phyloP scores from a whole-genome alignment of 345 rosid species.

The Nasturtium officinale region DNA sequence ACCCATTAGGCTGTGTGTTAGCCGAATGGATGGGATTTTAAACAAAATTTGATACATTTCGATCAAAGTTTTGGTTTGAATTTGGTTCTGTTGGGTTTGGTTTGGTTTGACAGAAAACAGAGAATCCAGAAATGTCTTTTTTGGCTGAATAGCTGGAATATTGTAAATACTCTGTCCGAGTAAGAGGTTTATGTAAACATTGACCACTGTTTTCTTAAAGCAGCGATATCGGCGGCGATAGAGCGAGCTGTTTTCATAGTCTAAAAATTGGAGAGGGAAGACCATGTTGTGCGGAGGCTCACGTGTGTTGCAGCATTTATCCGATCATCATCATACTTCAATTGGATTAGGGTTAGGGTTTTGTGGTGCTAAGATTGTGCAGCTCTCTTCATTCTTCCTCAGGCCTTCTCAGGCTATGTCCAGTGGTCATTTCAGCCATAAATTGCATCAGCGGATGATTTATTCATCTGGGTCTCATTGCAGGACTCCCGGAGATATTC shows the following conservation, averaged over 20 bases:
- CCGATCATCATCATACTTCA: conserved; percentile 42
- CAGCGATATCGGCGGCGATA: conserved; percentile 27
- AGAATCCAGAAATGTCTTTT: not conserved
- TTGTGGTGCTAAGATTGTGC: conserved; percentile 49
- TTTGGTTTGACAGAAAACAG: not conserved
- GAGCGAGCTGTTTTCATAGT: conserved; percentile 9
- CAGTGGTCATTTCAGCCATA: conserved; percentile 22
- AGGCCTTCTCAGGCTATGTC: conserved; percentile 46
- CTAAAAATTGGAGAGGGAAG: not conserved
- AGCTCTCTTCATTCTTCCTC: conserved; percentile 53
- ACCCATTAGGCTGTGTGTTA: not conserved
- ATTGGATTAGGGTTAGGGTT: conserved; percentile 53
- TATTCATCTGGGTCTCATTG: conserved; percentile 48
- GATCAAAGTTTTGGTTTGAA: not conserved
- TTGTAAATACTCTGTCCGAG: not conserved
- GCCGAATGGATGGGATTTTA: too few species aligned
- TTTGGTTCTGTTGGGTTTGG: conserved; percentile 1
- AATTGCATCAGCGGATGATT: conserved; percentile 45
- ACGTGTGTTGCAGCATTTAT: conserved; percentile 64
- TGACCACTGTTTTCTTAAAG: not conserved
- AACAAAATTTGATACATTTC: not conserved
- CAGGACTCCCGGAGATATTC: conserved; percentile 54
- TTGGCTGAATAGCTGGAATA: not conserved
- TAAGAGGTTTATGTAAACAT: not conserved
- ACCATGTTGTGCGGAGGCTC: conserved; percentile 70